A percentile compares a stretch with the other conserved stretches of the same genome.
Evolutionary conservation across 768 basidiomycete species (phyloP).

Genomic region (Cytidiella melzeri): DNA sequence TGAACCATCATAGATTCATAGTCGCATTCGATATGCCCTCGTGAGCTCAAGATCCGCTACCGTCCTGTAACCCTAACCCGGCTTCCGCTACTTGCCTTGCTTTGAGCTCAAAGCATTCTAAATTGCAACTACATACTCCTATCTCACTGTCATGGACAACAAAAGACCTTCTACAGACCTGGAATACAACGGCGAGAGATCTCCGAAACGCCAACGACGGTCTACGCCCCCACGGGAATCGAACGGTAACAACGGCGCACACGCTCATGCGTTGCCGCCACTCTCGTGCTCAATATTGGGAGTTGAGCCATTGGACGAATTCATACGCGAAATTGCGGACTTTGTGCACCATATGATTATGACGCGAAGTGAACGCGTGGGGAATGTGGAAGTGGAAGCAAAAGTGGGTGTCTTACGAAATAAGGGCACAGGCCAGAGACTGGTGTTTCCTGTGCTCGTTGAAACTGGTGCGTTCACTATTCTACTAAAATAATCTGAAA

Average conservation of each 20-base stretch:
- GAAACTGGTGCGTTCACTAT: conserved; percentile 85
- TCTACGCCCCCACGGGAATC: conserved; percentile 27
- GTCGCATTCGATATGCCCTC: neutral
- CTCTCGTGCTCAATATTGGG: conserved; percentile 79
- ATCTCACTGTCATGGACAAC: conserved; percentile 18
- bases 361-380: conserved; percentile 40
- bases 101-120: neutral
- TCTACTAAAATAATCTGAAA: no score
- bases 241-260: conserved; percentile 17
- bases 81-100: neutral
- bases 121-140: neutral
- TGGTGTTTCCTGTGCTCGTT: conserved; percentile 66
- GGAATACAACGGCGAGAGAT: conserved; percentile 25
- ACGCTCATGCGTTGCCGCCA: conserved; percentile 39
- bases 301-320: conserved; percentile 88
- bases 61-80: no score
- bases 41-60: neutral
- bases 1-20: neutral
- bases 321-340: conserved; percentile 87
- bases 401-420: conserved; percentile 80
- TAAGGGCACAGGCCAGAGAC: conserved; percentile 43
- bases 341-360: conserved; percentile 72
- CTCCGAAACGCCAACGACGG: conserved; percentile 34
- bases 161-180: conserved; percentile 20
- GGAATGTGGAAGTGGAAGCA: conserved; percentile 81